These are phyloP conservation scores for Nicotiana sylvestris DNA, from an alignment of 257 asterid species.

Conservation along the genomic window DNA sequence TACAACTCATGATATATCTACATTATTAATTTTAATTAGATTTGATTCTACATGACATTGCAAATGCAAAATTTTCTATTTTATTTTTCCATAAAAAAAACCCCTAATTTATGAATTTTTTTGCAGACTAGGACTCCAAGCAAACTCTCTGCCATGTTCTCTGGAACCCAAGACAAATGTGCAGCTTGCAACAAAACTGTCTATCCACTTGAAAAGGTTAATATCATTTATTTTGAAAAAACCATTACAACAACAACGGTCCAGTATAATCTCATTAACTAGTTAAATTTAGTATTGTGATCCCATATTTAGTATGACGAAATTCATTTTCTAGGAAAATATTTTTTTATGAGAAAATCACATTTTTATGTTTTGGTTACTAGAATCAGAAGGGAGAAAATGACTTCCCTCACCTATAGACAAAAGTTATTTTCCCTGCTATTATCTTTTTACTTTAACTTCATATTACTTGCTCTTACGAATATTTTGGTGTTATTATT, in stretches of 20 bases:
- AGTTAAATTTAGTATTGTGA: background rate
- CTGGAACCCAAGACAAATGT: constrained; percentile 49
- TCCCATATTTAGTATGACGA: background rate
- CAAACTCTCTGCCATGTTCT: constrained; percentile 41
- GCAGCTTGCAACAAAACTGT: constrained; percentile 41
- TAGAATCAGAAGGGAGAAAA: too few species aligned
- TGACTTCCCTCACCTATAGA: too few species aligned
- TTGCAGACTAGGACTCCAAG: constrained; percentile 35
- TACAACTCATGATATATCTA: background rate
- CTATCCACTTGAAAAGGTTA: constrained; percentile 48
- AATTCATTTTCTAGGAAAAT: background rate
- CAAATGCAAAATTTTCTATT: background rate
- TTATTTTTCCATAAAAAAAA: too few species aligned
- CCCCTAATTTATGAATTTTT: background rate
- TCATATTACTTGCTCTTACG: too few species aligned
- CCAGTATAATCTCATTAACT: background rate
- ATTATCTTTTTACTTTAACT: too few species aligned
- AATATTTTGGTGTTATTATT: too few species aligned
- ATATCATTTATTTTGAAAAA: background rate
- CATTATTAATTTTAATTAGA: too few species aligned
- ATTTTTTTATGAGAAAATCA: background rate
- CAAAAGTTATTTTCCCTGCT: fast-evolving
- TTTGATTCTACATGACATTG: background rate
- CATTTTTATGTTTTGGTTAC: too few species aligned
- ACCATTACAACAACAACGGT: background rate